A percentile compares a stretch with the other conserved stretches of the same genome.
phyloP scores from a whole-genome alignment of 805 yeast genomes.

The Cyberlindnera maclurae region DNA sequence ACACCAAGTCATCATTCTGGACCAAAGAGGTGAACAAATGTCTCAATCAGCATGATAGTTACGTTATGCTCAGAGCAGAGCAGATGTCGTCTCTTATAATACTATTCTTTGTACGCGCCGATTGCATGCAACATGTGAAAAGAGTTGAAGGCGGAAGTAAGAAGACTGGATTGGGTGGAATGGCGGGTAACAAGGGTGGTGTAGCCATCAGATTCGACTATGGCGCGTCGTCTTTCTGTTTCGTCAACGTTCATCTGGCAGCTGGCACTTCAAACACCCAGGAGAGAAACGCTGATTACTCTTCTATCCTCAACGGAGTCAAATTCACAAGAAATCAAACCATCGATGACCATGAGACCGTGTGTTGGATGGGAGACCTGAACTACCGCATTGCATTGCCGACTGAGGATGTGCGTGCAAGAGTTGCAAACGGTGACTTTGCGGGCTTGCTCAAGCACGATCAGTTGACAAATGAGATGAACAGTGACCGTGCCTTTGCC shows the following conservation, averaged over 20 bases:
- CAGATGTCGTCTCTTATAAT: conserved; percentile 65
- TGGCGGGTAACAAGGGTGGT: conserved; percentile 95
- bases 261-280: conserved; percentile 80
- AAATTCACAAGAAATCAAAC: conserved; percentile 69
- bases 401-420: conserved; percentile 64
- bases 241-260: conserved; percentile 87
- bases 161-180: conserved; percentile 94
- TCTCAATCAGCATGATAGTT: conserved; percentile 50
- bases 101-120: conserved; percentile 53
- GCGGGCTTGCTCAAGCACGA: conserved; percentile 57
- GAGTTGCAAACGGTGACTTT: conserved; percentile 39
- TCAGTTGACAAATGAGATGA: conserved; percentile 73
- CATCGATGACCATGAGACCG: conserved; percentile 78
- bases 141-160: conserved; percentile 92
- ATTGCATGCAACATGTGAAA: conserved; percentile 45
- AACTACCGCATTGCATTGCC: conserved; percentile 72
- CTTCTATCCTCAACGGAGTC: conserved; percentile 66
- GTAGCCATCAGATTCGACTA: conserved; percentile 85
- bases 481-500: conserved; percentile 57
- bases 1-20: conserved; percentile 75
- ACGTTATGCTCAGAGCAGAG: conserved; percentile 65
- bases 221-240: conserved; percentile 74
- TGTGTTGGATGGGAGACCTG: conserved; percentile 93
- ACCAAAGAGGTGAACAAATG: conserved; percentile 57
- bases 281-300: conserved; percentile 83